Evolutionary conservation across 768 basidiomycete species (phyloP).

Genomic region (Calocybe gangraenosa): DNA sequence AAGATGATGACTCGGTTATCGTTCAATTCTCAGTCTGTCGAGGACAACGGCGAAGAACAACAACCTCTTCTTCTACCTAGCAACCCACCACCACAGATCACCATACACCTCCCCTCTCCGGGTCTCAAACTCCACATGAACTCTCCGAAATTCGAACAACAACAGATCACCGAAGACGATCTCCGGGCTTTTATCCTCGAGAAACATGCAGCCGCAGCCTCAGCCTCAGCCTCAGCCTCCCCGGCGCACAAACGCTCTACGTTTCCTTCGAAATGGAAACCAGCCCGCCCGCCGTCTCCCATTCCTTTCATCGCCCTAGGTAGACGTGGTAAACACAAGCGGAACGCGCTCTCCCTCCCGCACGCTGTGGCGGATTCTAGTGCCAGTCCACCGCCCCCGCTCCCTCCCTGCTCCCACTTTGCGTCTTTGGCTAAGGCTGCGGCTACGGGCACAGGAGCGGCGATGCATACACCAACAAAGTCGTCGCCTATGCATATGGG

Average conservation of each 20-base stretch:
- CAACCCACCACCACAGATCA: constrained; percentile 10
- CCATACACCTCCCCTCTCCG: constrained; percentile 11
- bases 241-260: neutral
- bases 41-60: neutral
- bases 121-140: constrained; percentile 6
- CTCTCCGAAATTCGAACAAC: neutral
- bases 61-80: constrained; percentile 4
- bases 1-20: constrained; percentile 16
- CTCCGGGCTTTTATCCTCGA: neutral
- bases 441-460: too few species aligned
- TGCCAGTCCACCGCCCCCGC: neutral
- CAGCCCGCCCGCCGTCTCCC: constrained; percentile 17
- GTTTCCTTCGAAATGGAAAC: constrained; percentile 15
- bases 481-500: too few species aligned
- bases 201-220: too few species aligned
- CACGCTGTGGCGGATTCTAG: too few species aligned
- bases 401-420: neutral
- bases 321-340: constrained; percentile 7
- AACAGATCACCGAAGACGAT: neutral
- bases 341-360: constrained; percentile 1
- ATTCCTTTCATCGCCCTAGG: constrained; percentile 4
- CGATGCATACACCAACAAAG: too few species aligned
- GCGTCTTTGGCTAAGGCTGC: neutral
- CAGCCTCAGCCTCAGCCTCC: too few species aligned
- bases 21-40: neutral